Conservation (phyloP, 345 rosid genomes). For the Cochlearia excelsa region DNA sequence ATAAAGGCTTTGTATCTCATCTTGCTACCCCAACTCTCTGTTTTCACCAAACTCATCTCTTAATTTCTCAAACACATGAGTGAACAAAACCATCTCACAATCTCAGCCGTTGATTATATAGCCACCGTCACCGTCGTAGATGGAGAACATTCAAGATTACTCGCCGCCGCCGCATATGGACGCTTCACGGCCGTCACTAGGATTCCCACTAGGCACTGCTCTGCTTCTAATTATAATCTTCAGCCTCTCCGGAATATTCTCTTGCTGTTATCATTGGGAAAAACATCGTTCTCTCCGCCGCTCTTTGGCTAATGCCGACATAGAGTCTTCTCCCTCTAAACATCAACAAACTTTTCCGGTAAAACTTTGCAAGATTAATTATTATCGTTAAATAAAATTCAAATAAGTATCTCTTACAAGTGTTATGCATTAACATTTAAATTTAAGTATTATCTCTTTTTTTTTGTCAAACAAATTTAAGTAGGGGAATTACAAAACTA, state of each 20-base stretch:
- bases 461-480: too few relatives aligned
- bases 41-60: constrained; percentile 10
- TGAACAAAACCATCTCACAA: constrained; percentile 32
- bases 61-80: constrained; percentile 7
- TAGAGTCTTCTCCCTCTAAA: constrained; percentile 55
- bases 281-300: constrained; percentile 85
- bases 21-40: constrained; percentile 3
- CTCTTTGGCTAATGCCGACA: constrained; percentile 43
- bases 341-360: constrained; percentile 45
- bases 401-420: too few relatives aligned
- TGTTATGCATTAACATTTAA: too few relatives aligned
- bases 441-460: too few relatives aligned
- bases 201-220: constrained; percentile 94
- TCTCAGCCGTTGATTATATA: constrained; percentile 34
- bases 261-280: constrained; percentile 99
- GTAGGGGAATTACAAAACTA: too few relatives aligned
- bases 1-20: constrained; percentile 30
- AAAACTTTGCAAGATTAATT: constrained; percentile 1
- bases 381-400: too few relatives aligned
- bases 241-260: constrained; percentile 90
- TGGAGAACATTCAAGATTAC: constrained; percentile 64
- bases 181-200: constrained; percentile 84
- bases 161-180: constrained; percentile 67
- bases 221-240: constrained; percentile 75
- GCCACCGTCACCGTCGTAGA: constrained; percentile 22